phyloP scores from a whole-genome alignment of 805 yeast genomes.

The Hemisphaericaspora nanyangensis region DNA sequence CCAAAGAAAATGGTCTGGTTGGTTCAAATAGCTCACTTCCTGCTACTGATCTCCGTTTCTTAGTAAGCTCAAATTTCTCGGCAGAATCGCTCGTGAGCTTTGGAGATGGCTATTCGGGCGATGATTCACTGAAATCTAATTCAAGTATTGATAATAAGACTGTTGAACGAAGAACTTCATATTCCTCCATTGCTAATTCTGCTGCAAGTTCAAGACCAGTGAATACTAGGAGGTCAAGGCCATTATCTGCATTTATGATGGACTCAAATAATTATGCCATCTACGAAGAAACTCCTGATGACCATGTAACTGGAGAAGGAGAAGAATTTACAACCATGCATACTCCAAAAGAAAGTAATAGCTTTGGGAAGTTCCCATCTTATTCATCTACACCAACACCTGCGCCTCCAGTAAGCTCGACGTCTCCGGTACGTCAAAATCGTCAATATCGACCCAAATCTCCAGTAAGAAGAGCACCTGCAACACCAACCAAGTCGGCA shows the following conservation, averaged over 20 bases:
- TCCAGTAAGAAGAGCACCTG: constrained; percentile 20
- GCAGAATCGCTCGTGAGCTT: constrained; percentile 26
- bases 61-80: constrained; percentile 39
- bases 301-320: constrained; percentile 6
- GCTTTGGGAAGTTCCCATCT: constrained; percentile 11
- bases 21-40: neutral
- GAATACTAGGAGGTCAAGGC: constrained; percentile 21
- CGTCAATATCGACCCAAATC: constrained; percentile 26
- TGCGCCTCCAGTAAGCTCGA: constrained; percentile 25
- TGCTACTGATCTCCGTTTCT: constrained; percentile 19
- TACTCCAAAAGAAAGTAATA: constrained; percentile 19
- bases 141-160: no score
- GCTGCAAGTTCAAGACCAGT: constrained; percentile 10
- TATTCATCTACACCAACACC: constrained; percentile 18
- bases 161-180: constrained; percentile 18
- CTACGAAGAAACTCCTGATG: constrained; percentile 21
- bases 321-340: constrained; percentile 12
- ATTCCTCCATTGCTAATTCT: constrained; percentile 18
- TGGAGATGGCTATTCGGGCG: no score
- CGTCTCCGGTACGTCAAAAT: constrained; percentile 23
- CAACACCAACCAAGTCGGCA: constrained; percentile 19
- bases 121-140: no score
- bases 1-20: no score
- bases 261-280: constrained; percentile 25
- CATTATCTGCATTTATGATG: constrained; percentile 32